Evolutionary conservation across 805 yeast species (phyloP).

Genomic region (Sugiyamaella marilandica): DNA sequence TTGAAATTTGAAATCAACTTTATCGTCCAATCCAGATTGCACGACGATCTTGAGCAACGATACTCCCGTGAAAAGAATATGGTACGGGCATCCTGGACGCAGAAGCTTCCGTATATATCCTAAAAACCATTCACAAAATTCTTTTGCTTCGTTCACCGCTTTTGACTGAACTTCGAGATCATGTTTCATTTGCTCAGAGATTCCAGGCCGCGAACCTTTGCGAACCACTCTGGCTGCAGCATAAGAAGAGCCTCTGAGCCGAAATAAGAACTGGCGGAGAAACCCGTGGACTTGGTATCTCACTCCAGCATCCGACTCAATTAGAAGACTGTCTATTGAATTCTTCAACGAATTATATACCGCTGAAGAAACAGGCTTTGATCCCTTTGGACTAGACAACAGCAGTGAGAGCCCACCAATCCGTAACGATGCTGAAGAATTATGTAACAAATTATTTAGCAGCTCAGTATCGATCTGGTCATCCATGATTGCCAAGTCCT

Average conservation of each 20-base stretch:
- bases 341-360: slow-evolving; percentile 43
- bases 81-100: slow-evolving; percentile 56
- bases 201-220: slow-evolving; percentile 32
- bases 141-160: slow-evolving; percentile 27
- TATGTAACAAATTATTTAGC: slow-evolving; percentile 42
- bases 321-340: slow-evolving; percentile 47
- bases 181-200: neutral
- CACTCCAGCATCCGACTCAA: slow-evolving; percentile 63
- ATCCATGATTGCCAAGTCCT: slow-evolving; percentile 46
- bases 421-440: slow-evolving; percentile 40
- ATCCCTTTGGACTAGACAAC: slow-evolving; percentile 55
- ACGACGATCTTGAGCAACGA: slow-evolving; percentile 44
- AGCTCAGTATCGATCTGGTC: slow-evolving; percentile 39
- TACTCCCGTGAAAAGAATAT: slow-evolving; percentile 46
- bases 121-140: slow-evolving; percentile 42
- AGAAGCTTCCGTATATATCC: slow-evolving; percentile 37
- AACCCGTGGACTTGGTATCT: slow-evolving; percentile 62
- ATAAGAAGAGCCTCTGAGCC: slow-evolving; percentile 68
- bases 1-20: slow-evolving; percentile 33
- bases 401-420: slow-evolving; percentile 57
- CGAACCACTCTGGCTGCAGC: slow-evolving; percentile 48
- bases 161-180: neutral
- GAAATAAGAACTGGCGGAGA: slow-evolving; percentile 54
- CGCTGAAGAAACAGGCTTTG: slow-evolving; percentile 48
- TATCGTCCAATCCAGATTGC: slow-evolving; percentile 52